Conservation (phyloP, 2,329 filamentous ascomycete species). For the Pseudogymnoascus sp. region DNA sequence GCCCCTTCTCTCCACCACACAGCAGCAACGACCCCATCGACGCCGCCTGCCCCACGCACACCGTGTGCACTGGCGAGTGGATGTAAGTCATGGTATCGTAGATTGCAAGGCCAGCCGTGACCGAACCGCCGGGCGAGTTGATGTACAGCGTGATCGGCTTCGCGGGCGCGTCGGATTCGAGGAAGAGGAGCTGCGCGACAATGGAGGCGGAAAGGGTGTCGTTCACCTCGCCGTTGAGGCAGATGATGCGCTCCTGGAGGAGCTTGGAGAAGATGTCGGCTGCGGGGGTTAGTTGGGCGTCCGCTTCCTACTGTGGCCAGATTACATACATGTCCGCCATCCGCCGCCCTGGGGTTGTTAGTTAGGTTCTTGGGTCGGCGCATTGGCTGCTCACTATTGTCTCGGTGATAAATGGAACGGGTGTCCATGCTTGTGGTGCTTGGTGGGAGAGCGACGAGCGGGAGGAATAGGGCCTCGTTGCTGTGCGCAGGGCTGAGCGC, state of each 20-base stretch:
- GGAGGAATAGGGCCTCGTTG: constrained; percentile 21
- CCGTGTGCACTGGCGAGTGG: constrained; percentile 82
- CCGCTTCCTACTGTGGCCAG: constrained; percentile 20
- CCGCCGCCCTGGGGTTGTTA: constrained; percentile 55
- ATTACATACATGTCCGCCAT: constrained; percentile 65
- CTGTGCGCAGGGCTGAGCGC: constrained; percentile 17
- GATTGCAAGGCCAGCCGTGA: constrained; percentile 81
- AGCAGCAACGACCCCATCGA: constrained; percentile 91
- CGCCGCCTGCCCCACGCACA: constrained; percentile 89
- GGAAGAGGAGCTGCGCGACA: constrained; percentile 91
- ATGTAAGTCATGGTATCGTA: constrained; percentile 99
- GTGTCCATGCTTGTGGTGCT: constrained; percentile 31
- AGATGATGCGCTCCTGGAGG: constrained; percentile 87
- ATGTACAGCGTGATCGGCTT: constrained; percentile 98
- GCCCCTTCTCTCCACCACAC: constrained; percentile 75
- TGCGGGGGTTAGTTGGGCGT: constrained; percentile 30
- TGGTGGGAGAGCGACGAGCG: constrained; percentile 15
- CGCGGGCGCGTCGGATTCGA: constrained; percentile 91
- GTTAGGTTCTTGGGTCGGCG: constrained; percentile 9
- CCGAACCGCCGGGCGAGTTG: constrained; percentile 89
- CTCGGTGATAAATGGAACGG: constrained; percentile 49
- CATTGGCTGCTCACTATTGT: constrained; percentile 43
- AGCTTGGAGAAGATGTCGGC: constrained; percentile 80
- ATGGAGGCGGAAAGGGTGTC: constrained; percentile 87
- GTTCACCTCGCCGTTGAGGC: constrained; percentile 85